Evolutionary conservation across 2,329 filamentous ascomycete genomes (phyloP).

Genomic region (Thielaviopsis cerberus): DNA sequence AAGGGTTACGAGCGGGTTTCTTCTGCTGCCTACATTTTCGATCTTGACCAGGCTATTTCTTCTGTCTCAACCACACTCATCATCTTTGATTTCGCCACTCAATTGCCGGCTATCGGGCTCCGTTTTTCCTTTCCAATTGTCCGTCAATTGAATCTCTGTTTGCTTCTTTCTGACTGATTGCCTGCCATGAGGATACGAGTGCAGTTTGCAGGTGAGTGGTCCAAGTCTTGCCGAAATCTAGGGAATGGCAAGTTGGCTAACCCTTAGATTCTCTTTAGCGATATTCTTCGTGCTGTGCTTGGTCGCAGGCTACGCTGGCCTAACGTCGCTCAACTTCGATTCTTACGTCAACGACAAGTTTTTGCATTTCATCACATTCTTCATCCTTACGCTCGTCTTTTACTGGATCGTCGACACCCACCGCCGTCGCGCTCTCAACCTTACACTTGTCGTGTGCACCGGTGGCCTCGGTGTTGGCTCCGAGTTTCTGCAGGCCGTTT

Average conservation of each 20-base stretch:
- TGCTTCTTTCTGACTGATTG: background rate
- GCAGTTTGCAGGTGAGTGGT: conserved; percentile 60
- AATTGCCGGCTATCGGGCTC: background rate
- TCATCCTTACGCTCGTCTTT: conserved; percentile 68
- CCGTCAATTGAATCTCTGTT: background rate
- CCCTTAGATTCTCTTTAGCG: conserved; percentile 26
- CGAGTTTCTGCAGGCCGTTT: conserved; percentile 54
- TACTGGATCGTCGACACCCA: conserved; percentile 95
- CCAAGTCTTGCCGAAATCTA: background rate
- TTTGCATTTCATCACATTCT: conserved; percentile 75
- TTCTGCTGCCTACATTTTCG: no score
- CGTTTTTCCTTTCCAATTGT: no score
- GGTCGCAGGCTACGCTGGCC: conserved; percentile 59
- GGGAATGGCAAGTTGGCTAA: background rate
- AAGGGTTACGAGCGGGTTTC: no score
- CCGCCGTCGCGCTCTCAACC: conserved; percentile 64
- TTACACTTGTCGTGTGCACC: conserved; percentile 69
- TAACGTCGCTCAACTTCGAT: conserved; percentile 43
- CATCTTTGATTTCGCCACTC: background rate
- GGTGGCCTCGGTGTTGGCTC: conserved; percentile 50
- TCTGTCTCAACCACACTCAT: background rate
- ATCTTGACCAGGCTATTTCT: no score
- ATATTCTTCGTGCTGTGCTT: conserved; percentile 53
- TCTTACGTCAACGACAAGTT: conserved; percentile 67
- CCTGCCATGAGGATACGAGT: conserved; percentile 62